Conservation (phyloP, 495 filamentous ascomycete species). For the Chaetomium tenue region DNA sequence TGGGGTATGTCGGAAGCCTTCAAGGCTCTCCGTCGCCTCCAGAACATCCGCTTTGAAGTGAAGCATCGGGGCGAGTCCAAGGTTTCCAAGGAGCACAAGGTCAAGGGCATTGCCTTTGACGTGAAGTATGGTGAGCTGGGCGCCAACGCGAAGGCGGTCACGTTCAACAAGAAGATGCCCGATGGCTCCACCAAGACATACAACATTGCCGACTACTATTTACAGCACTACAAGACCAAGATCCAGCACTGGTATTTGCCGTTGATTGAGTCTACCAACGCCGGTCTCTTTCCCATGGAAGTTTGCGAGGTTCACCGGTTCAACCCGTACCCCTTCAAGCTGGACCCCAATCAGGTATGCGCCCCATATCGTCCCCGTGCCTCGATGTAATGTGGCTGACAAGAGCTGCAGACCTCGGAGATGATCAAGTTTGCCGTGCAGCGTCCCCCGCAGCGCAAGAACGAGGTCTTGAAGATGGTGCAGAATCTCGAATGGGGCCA, state of each 20-base stretch:
- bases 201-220: slow-evolving; percentile 66
- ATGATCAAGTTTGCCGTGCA: slow-evolving; percentile 88
- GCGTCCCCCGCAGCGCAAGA: slow-evolving; percentile 60
- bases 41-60: slow-evolving; percentile 64
- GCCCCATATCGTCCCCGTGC: neutral
- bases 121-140: slow-evolving; percentile 38
- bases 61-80: slow-evolving; percentile 52
- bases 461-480: slow-evolving; percentile 63
- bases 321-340: slow-evolving; percentile 77
- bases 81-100: slow-evolving; percentile 54
- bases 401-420: slow-evolving; percentile 54
- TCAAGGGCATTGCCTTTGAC: slow-evolving; percentile 57
- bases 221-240: slow-evolving; percentile 57
- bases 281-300: slow-evolving; percentile 75
- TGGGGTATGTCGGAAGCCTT: slow-evolving; percentile 41
- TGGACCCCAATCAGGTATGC: slow-evolving; percentile 51
- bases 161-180: slow-evolving; percentile 56
- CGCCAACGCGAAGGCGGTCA: slow-evolving; percentile 53
- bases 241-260: slow-evolving; percentile 57
- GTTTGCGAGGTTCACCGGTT: slow-evolving; percentile 54
- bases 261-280: slow-evolving; percentile 66
- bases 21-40: slow-evolving; percentile 54
- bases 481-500: slow-evolving; percentile 61
- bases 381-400: neutral
- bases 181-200: slow-evolving; percentile 48